A percentile compares a stretch with the other conserved stretches of the same genome.
These are phyloP conservation scores for Epicoccum nigrum DNA, from an alignment of 2,329 filamentous ascomycete genomes.

Conservation along the genomic window DNA sequence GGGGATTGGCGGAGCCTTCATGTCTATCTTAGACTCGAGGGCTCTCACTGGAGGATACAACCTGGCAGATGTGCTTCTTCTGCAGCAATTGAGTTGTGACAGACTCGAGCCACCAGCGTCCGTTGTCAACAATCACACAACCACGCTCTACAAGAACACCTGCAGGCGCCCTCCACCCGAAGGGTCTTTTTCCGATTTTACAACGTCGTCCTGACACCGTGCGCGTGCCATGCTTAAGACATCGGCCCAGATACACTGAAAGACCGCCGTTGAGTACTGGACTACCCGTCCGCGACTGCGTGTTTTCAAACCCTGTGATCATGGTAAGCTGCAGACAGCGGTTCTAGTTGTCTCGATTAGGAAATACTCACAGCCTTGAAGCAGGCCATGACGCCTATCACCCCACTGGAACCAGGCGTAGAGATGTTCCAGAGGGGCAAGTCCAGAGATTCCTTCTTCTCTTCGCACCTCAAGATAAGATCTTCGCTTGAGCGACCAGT, in stretches of 20 bases:
- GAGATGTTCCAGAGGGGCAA: conserved; percentile 59
- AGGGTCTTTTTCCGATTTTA: conserved; percentile 47
- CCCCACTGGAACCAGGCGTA: conserved; percentile 51
- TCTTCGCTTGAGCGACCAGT: conserved; percentile 62
- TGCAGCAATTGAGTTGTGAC: conserved; percentile 40
- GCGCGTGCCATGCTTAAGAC: conserved; percentile 41
- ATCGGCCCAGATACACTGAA: conserved; percentile 28
- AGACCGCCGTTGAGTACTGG: conserved; percentile 26
- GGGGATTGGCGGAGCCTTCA: conserved; percentile 38
- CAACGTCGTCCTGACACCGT: conserved; percentile 38
- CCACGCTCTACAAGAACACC: conserved; percentile 52
- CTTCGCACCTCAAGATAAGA: conserved; percentile 45
- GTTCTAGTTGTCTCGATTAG: conserved; percentile 12
- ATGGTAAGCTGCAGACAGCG: conserved; percentile 40
- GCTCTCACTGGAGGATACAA: conserved; percentile 37
- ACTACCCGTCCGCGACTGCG: conserved; percentile 25
- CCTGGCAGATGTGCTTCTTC: conserved; percentile 41
- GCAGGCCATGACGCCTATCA: conserved; percentile 55
- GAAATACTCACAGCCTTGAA: conserved; percentile 34
- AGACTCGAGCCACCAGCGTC: conserved; percentile 41
- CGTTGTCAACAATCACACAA: conserved; percentile 37
- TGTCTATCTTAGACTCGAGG: conserved; percentile 28
- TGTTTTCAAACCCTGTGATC: conserved; percentile 33
- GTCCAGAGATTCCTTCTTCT: conserved; percentile 63
- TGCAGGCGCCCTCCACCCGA: conserved; percentile 51